These are phyloP conservation scores for Bipolaris oryzae DNA, from an alignment of 2,329 filamentous ascomycete species.

Conservation along the genomic window DNA sequence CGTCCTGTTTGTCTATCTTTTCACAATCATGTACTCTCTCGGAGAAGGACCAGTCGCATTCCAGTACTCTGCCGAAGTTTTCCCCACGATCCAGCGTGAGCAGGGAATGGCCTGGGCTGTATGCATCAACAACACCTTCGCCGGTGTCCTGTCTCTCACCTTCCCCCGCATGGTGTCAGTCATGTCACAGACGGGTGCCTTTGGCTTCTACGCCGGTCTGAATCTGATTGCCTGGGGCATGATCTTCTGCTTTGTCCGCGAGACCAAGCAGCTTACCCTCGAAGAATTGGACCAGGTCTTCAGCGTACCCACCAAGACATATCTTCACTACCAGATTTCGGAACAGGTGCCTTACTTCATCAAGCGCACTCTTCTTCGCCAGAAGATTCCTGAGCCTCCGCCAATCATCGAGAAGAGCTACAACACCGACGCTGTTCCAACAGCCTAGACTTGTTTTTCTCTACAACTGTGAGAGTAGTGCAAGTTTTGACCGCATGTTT, in stretches of 20 bases:
- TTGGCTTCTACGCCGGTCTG: conserved; percentile 51
- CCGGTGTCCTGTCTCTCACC: conserved; percentile 45
- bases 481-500: no score
- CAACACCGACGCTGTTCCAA: conserved; percentile 1
- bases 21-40: conserved; percentile 42
- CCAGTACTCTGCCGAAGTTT: conserved; percentile 49
- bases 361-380: conserved; percentile 49
- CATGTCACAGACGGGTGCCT: conserved; percentile 49
- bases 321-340: conserved; percentile 48
- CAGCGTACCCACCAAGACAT: conserved; percentile 44
- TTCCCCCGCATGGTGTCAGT: conserved; percentile 49
- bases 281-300: conserved; percentile 49
- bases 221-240: conserved; percentile 50
- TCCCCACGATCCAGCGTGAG: conserved; percentile 49
- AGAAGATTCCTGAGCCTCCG: conserved; percentile 48
- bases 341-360: conserved; percentile 52
- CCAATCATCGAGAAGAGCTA: conserved; percentile 46
- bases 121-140: conserved; percentile 54
- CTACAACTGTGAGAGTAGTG: neutral
- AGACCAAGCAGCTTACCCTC: conserved; percentile 49
- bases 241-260: conserved; percentile 49
- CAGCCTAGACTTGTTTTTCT: neutral
- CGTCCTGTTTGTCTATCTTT: conserved; percentile 33
- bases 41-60: conserved; percentile 59
- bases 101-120: conserved; percentile 51